Evolutionary conservation across 2,329 filamentous ascomycete genomes (phyloP), one percentile per base, ranked within the genome.

Genomic region (Daldinia sp.): DNA sequence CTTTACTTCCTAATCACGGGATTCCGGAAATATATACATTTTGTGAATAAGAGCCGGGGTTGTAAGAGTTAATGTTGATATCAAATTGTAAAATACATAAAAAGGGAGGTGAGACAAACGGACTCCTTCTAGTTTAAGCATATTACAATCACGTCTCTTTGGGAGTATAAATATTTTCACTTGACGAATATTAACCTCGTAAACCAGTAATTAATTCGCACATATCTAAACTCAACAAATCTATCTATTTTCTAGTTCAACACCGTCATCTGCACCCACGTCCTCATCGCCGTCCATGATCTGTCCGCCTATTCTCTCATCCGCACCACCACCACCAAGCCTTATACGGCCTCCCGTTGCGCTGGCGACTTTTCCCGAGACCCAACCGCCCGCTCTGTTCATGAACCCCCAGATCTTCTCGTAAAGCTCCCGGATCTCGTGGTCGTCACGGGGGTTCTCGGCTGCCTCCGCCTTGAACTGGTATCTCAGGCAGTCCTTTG

Each of bases 401-500:
- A 93, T 82, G 6, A 86, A 69, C 5, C 77, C 81, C 91, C 91
- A 93, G 1, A 94, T 78, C 70, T 83, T 83, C 75, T 92, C 91
- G 76, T 93, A 88, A 3, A 84, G 82, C 66, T 88, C 86, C 37
- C 84, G 79, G 60, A 88, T 79, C 28, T 83, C 80, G 50, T 86
- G 82, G 64, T 90, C 88, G 35, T 89, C 86, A 65, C 87, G 86
- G 3, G 88, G 88, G 74, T 93, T 90, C 80, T 96, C 94, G 46
- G 92, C 89, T 7, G 93, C 93, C 79, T 99, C 96, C 0, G 92
- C 93, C 83, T 96, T 97, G 87, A 98, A 97, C 80, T 99, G 95
- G 77, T 97, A 98, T 79, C 96, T 97, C 63, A 99, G 83, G 74
- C 96, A 98, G 79, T 99, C 96, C 79, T 99, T 99, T 69, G 98